phyloP scores from a whole-genome alignment of 768 basidiomycete genomes.

The Cubamyces lactineus region DNA sequence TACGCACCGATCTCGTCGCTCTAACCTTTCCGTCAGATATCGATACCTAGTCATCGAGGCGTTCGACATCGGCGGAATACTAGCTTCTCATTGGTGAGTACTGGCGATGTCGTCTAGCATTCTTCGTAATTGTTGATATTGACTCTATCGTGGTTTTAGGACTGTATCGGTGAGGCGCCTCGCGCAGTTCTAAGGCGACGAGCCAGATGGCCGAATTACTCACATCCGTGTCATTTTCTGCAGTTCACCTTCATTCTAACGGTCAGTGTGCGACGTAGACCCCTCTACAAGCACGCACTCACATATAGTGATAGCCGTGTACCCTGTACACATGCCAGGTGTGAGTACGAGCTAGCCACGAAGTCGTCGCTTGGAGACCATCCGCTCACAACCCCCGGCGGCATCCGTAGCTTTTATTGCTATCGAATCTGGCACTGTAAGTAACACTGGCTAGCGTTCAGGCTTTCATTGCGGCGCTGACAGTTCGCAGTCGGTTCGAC shows the following conservation, averaged over 20 bases:
- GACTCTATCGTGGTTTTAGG: background rate
- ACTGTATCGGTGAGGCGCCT: background rate
- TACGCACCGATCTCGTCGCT: no score
- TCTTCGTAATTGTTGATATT: background rate
- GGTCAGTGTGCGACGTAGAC: background rate
- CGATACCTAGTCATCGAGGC: slow-evolving; percentile 2
- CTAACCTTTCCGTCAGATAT: no score
- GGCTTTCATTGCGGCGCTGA: background rate
- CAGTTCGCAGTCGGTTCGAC: background rate
- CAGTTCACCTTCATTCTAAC: background rate
- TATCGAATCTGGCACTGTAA: background rate
- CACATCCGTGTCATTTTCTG: background rate
- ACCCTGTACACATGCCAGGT: background rate
- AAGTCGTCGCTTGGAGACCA: no score
- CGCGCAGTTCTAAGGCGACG: no score
- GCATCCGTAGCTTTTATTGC: background rate
- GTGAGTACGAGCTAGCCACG: background rate
- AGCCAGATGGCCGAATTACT: background rate
- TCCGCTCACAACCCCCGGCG: no score
- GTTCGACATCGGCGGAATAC: background rate
- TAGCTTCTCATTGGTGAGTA: background rate
- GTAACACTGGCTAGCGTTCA: background rate
- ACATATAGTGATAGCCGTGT: background rate
- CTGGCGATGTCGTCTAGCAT: background rate
- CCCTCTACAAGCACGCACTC: background rate